Base-by-base conservation (phyloP, 495 filamentous ascomycete genomes). In the Cladorrhinum samala region DNA sequence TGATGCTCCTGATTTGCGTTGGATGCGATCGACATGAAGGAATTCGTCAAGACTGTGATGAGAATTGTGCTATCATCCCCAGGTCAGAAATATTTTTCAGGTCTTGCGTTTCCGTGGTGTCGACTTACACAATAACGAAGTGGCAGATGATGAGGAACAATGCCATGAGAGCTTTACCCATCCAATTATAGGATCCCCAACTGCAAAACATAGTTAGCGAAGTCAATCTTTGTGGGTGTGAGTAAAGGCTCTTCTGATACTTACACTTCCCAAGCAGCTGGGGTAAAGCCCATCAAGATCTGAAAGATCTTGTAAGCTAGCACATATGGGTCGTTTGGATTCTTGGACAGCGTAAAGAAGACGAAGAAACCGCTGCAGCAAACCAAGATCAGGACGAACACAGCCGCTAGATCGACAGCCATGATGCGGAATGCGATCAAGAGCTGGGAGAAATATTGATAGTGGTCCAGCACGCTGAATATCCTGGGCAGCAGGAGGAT, bases 1-100 rank as follows among this genome's bases (percentile, higher is more conserved):
- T 94, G 89, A 66, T 95, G 89, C 68, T 95, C 91, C 63, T 95
- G 83, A 50, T 91, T 86, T 7, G 89, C 88, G 63, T 95, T 96
- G 18, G 89, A 87, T 20, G 91, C 88, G 61, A 96, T 89, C 0
- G 86, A 83, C 87, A 93, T 92, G 73, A 94, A 96, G 16, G 87
- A 91, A 65, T 95, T 96, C 1, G 89, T 93, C 37, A 96, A 72
- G 24, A 96, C 91, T 0, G 89, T 93, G 62, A 97, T 89, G 43
- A 97, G 71, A 43, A 96, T 92, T 7, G 91, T 94, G 30, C 75
- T 77, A 44, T 9, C 2, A 38, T n/a, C n/a, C n/a, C n/a, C 1
- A 37, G 2, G 9, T 25, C 36, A 60, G 39, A 56, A 60, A 16
- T 20, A 17, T 37, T 2, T 11, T 19, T 45, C 25, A 23, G 1